Base-by-base conservation (phyloP, 2,329 filamentous ascomycete species). In the Endocalyx cinctus region DNA sequence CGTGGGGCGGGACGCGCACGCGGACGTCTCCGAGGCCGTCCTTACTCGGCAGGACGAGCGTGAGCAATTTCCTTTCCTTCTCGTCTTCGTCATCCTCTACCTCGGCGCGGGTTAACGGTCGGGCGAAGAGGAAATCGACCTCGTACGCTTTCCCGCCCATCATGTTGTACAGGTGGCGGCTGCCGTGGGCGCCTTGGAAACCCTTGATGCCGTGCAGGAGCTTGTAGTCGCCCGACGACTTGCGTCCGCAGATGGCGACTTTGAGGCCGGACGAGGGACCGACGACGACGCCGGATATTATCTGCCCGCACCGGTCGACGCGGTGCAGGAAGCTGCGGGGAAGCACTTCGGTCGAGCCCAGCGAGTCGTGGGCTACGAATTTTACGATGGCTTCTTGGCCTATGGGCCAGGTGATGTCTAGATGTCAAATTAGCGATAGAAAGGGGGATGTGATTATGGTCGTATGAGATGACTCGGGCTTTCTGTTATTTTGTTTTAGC, bases 371-470 rank as follows among this genome's bases (percentile, higher is more conserved):
- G 15, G 46, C 42, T 7, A 40, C 43, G 38, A 55, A 53, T 11
- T 50, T 46, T 16, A 52, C 42, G 27, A 47, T 40, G 31, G 48
- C 48, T 40, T 50, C 47, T 33, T 47, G 42, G 18, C 54, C 54
- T 19, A 59, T 54, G 14, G 55, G 54, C 56, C 55, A 60, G 10
- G 51, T 46, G 16, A 59, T 51, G 31, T 50, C 46, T 49, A 22
- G 6, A 10, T n/a, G n/a, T n/a, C n/a, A n/a, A n/a, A n/a, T n/a
- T n/a, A n/a, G n/a, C n/a, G n/a, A n/a, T n/a, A n/a, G n/a, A n/a
- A n/a, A n/a, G n/a, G n/a, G n/a, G n/a, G n/a, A n/a, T n/a, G n/a
- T n/a, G n/a, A n/a, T n/a, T n/a, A n/a, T n/a, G n/a, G n/a, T n/a
- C n/a, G n/a, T n/a, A n/a, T n/a, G n/a, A n/a, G n/a, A n/a, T n/a